Conservation (phyloP, 129 eudicot species). For the Ambrosia artemisiifolia region DNA sequence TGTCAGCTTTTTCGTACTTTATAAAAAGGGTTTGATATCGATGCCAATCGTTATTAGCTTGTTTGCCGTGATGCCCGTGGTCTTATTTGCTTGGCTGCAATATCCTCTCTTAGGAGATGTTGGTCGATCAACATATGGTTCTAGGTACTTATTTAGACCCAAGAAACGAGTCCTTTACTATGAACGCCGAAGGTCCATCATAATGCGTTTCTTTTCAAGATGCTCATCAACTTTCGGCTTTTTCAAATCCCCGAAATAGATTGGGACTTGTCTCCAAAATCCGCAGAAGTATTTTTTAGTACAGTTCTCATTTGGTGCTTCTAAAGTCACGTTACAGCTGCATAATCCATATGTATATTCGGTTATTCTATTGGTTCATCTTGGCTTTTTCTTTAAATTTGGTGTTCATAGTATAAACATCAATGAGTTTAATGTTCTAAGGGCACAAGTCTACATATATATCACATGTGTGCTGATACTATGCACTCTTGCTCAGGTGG, state of each 20-base stretch:
- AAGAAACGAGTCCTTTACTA: slow-evolving; percentile 11
- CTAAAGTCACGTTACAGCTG: no score
- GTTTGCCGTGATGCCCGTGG: slow-evolving; percentile 32
- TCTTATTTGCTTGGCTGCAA: slow-evolving; percentile 38
- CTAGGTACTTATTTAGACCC: slow-evolving; percentile 27
- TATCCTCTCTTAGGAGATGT: slow-evolving; percentile 49
- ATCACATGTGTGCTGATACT: no score
- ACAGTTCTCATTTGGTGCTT: no score
- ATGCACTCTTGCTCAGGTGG: no score
- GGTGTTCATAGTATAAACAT: no score
- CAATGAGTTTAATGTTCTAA: no score
- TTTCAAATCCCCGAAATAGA: not conserved
- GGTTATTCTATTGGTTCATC: no score
- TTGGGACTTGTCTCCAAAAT: not conserved
- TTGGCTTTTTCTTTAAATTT: no score
- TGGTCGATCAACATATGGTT: slow-evolving; percentile 35
- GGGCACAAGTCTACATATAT: no score
- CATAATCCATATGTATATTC: no score
- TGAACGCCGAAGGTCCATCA: not conserved
- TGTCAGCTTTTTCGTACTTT: slow-evolving; percentile 35
- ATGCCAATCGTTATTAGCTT: slow-evolving; percentile 29
- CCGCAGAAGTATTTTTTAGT: no score
- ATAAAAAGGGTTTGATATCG: slow-evolving; percentile 24
- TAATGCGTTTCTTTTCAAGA: not conserved
- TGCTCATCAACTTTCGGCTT: not conserved